Evolutionary conservation across 2,329 filamentous ascomycete species (phyloP), one percentile per base, ranked within the genome.

Genomic region (Chaetomium strumarium): DNA sequence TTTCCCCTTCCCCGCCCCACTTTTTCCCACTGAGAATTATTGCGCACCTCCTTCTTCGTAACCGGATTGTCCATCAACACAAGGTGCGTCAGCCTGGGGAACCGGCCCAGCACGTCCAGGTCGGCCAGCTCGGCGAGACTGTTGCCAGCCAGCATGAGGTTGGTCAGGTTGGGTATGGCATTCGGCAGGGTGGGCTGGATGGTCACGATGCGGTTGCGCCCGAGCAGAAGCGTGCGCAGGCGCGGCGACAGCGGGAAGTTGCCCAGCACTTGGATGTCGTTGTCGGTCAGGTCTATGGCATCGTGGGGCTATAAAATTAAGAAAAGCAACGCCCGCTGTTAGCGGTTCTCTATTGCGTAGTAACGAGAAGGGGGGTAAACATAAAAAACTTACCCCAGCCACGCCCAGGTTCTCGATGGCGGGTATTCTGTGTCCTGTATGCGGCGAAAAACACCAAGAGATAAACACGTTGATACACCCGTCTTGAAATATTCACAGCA

Each of bases 281-380:
- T 99, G 77, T 99, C 93, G 71, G 93, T 97, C 65, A 99, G 85
- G 75, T 99, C 93, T 77, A 99, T 95, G 60, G 89, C 85, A 76
- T 97, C 93, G 80, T 95, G 90, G 64, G 91, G 89, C 89, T 95
- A 64, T 14, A 9, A 20, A 46, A 24, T 24, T 4, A 24, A 24
- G 4, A 4, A 24, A 24, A 24, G 4, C 4, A 24, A 24, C 24
- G 7, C 24, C 7, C 24, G 24, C 7, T 4, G 7, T 24, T 24
- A 24, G 24, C 24, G 7, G 24, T 7, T 24, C 4, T 4, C 24
- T 24, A 24, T 55, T 49, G 61, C 19, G n/a, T 12, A 44, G 36
- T 38, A 33, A 51, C 20, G 30, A 20, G 44, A 49, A 40, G 37
- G 50, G 37, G 50, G 48, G 42, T 42, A 11, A 10, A 34, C 13